Evolutionary conservation across 495 filamentous ascomycete genomes (phyloP).

Genomic region (Hypoxylon fragiforme): DNA sequence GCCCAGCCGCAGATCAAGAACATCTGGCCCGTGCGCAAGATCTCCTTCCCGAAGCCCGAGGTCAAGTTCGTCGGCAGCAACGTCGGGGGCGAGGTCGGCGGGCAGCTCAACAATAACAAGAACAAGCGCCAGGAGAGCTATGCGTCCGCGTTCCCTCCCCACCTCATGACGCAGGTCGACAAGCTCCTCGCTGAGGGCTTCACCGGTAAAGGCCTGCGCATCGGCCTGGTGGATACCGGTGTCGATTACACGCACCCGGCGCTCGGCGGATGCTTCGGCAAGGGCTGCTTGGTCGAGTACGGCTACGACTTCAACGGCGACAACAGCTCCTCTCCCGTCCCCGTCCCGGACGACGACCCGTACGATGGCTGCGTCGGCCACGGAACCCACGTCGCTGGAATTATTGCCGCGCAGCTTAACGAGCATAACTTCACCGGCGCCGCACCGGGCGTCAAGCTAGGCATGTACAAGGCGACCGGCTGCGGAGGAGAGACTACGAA

Average conservation of each 20-base stretch:
- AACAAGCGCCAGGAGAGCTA: not conserved
- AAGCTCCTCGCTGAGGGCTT: conserved; percentile 16
- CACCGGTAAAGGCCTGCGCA: conserved; percentile 18
- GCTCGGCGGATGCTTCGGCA: conserved; percentile 51
- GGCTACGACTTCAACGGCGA: conserved; percentile 9
- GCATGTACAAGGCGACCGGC: conserved; percentile 44
- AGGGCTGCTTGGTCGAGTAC: conserved; percentile 6
- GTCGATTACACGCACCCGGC: conserved; percentile 55
- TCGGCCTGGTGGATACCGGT: conserved; percentile 47
- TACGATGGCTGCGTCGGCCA: conserved; percentile 40
- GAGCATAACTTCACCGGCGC: conserved; percentile 45
- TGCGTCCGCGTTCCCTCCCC: not conserved
- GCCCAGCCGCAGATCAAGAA: conserved; percentile 2
- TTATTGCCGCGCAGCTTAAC: conserved; percentile 43
- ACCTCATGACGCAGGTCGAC: conserved; percentile 25
- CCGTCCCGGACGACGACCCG: conserved; percentile 8
- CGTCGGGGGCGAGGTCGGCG: not conserved
- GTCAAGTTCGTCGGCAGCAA: not conserved
- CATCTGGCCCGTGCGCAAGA: conserved; percentile 9
- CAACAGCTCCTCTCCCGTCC: not conserved
- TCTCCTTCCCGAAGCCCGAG: not conserved
- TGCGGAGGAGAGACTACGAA: conserved; percentile 32
- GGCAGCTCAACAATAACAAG: too few relatives aligned
- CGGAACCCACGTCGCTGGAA: conserved; percentile 48
- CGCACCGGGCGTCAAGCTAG: conserved; percentile 46